phyloP scores from a whole-genome alignment of 345 rosid genomes.

The Mallotus nudiflorus region DNA sequence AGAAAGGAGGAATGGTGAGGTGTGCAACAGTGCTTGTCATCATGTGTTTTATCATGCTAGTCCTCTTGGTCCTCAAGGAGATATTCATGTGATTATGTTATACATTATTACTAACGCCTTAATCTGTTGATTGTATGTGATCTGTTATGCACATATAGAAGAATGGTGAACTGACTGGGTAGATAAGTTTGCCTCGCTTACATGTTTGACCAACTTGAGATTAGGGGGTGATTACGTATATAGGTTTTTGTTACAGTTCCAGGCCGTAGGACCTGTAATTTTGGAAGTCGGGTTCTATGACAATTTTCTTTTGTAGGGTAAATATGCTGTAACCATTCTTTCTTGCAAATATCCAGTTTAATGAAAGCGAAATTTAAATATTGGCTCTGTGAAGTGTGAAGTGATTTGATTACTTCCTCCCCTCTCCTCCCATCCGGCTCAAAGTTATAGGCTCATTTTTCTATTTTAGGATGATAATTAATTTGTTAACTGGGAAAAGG shows the following conservation, averaged over 20 bases:
- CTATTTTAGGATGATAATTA: too few species aligned
- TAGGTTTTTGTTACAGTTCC: not conserved
- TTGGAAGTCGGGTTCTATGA: too few species aligned
- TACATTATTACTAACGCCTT: not conserved
- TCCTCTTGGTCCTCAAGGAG: conserved; percentile 79
- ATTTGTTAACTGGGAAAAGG: too few species aligned
- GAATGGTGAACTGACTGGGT: not conserved
- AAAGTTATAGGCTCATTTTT: too few species aligned
- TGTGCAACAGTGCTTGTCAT: conserved; percentile 85
- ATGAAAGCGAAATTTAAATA: not conserved
- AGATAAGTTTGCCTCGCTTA: not conserved
- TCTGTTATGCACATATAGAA: not conserved
- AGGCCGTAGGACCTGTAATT: too few species aligned
- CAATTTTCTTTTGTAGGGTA: too few species aligned
- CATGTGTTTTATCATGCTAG: conserved; percentile 88
- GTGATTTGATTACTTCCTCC: too few species aligned
- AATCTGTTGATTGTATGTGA: too few species aligned
- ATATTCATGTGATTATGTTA: conserved; percentile 47
- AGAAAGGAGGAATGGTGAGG: conserved; percentile 92
- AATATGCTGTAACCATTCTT: not conserved
- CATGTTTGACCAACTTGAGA: not conserved
- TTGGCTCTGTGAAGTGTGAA: too few species aligned
- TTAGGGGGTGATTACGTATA: too few species aligned
- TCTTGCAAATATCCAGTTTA: not conserved
- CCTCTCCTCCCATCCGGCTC: too few species aligned